phyloP scores from a whole-genome alignment of 78 protist species.

The Guillardia theta region DNA sequence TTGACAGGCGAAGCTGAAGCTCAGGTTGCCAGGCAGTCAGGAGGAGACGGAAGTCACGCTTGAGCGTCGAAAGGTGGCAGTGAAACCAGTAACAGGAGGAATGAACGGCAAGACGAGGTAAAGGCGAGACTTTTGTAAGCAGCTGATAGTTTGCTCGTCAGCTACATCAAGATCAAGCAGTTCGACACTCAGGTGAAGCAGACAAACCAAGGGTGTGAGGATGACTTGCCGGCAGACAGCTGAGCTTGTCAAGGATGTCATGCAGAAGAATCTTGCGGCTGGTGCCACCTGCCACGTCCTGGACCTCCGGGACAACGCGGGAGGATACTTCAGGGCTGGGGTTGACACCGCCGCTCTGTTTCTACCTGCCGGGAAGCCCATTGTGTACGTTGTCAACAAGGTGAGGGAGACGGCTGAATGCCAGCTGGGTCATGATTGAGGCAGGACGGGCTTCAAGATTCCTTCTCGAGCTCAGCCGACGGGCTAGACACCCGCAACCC shows the following conservation, averaged over 20 bases:
- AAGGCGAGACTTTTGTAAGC: no score
- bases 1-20: no score
- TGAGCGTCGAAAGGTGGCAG: no score
- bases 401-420: background rate
- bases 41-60: no score
- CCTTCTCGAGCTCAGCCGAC: background rate
- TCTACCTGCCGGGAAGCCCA: background rate
- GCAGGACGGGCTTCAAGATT: background rate
- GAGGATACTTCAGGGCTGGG: background rate
- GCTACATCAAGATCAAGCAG: background rate
- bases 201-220: no score
- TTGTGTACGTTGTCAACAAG: background rate
- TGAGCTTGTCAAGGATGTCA: background rate
- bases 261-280: background rate
- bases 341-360: background rate
- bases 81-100: background rate
- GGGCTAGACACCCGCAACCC: no score
- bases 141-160: no score
- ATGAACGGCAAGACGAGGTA: background rate
- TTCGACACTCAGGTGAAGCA: no score
- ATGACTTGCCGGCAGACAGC: background rate
- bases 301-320: conserved; percentile 17
- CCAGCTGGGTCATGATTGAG: background rate
- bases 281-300: background rate
- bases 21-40: no score